Evolutionary conservation across 441 rosid species (phyloP), one percentile per base, ranked within the genome.

Genomic region (Brassica hybrid): DNA sequence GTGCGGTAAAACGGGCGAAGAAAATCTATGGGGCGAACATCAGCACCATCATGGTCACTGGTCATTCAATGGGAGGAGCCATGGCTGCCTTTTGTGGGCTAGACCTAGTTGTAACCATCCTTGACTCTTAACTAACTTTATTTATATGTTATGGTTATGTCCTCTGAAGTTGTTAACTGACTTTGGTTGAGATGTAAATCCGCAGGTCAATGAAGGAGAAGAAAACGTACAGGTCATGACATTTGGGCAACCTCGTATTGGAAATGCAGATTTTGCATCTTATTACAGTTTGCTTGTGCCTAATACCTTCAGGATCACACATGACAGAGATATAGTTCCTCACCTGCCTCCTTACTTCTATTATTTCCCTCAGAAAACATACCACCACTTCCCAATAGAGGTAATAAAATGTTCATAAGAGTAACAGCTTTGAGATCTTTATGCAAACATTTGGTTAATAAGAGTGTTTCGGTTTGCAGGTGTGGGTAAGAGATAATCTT

Each of bases 31-130:
- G 97, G 38, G 87, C 74, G 3, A 73, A 79, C 67, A 84, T 91
- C 80, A 84, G 81, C 38, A 45, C 16, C 52, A 83, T 95, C 76
- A 87, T 91, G 68, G 94, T 91, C 81, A 93, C 97, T 4, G 96
- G 99, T 30, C 99, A 95, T 88, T 95, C 99, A 34, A 93, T 95
- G 99, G 98, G 99, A 79, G 99, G 91, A 79, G 94, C 99, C 62
- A 93, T 95, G 91, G 98, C 97, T 74, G 81, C 98, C 59, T 95
- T 91, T 76, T 89, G 98, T 67, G 95, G 90, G 76, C 88, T 95
- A 67, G 98, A 95, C 87, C 84, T 95, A 72, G 77, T 70, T 17
- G 98, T 93, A 90, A 87, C 50, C n/a, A 79, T 54, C 18, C 73
- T 58, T 23, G 9, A 12, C 71, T 63, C 43, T 68, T 23, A 72